Evolutionary conservation across 352 stramenopile species (phyloP).

Genomic region (Pythium dissotocum): DNA sequence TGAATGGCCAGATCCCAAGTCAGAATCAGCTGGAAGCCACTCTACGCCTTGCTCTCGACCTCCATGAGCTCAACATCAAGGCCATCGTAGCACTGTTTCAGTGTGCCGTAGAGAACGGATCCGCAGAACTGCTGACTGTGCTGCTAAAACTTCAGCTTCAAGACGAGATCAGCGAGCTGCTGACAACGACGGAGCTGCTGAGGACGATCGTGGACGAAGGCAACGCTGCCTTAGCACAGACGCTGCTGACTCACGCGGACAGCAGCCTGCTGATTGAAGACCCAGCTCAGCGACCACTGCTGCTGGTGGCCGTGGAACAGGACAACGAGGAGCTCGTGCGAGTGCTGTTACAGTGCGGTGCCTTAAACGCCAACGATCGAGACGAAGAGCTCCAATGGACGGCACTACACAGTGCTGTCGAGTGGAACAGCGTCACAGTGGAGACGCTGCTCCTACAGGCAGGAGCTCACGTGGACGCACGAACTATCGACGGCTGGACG

Average conservation of each 20-base stretch:
- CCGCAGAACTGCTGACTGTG: not conserved
- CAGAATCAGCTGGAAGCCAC: not conserved
- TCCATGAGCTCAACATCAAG: conserved; percentile 8
- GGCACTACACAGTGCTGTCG: conserved; percentile 32
- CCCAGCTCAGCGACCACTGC: not conserved
- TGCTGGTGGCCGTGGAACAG: conserved; percentile 20
- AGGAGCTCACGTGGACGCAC: conserved; percentile 25
- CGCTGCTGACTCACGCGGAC: not conserved
- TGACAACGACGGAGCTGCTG: not conserved
- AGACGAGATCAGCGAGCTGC: not conserved
- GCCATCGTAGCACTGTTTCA: conserved; percentile 13
- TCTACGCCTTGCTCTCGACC: not conserved
- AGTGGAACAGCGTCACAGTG: conserved; percentile 33
- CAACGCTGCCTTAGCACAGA: conserved; percentile 1
- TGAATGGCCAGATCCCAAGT: not conserved
- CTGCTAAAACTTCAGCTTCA: not conserved
- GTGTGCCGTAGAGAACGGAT: conserved; percentile 10
- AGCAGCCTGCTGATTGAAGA: not conserved
- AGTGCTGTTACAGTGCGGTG: not conserved
- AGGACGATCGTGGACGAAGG: conserved; percentile 18
- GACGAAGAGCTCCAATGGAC: conserved; percentile 24
- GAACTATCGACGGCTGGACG: conserved; percentile 27
- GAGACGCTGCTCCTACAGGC: conserved; percentile 28
- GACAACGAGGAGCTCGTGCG: conserved; percentile 17
- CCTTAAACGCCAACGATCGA: not conserved